These are phyloP conservation scores for Nemania sp. DNA, from an alignment of 2,329 filamentous ascomycete genomes.

Conservation along the genomic window DNA sequence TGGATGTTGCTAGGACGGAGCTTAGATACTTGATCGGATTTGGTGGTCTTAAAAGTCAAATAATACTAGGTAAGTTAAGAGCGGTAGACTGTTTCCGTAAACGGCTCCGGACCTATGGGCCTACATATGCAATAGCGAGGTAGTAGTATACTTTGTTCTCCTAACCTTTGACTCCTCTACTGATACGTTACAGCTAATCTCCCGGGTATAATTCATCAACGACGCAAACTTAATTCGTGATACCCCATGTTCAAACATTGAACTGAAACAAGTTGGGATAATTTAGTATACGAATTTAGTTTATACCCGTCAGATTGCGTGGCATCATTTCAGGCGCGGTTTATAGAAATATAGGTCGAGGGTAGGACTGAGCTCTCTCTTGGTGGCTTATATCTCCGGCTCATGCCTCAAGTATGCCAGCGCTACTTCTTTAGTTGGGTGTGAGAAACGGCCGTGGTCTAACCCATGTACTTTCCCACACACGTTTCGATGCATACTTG, in stretches of 20 bases:
- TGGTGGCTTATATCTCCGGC: slow-evolving; percentile 1
- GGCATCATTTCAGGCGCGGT: background rate
- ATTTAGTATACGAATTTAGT: background rate
- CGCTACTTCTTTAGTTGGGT: slow-evolving; percentile 1
- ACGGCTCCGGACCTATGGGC: background rate
- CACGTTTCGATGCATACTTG: background rate
- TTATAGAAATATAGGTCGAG: background rate
- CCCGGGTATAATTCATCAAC: background rate
- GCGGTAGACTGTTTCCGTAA: background rate
- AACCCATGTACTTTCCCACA: slow-evolving; percentile 2
- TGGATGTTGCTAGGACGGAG: background rate
- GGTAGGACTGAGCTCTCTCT: slow-evolving; percentile 8
- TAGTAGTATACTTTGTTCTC: background rate
- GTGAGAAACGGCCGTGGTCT: slow-evolving; percentile 1
- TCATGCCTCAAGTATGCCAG: slow-evolving; percentile 15
- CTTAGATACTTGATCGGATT: background rate
- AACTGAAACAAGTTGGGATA: background rate
- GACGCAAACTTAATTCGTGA: background rate
- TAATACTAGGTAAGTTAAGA: background rate
- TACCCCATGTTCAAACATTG: background rate
- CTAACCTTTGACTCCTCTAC: background rate
- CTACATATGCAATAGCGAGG: too few species aligned
- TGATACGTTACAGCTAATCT: background rate
- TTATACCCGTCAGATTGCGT: slow-evolving; percentile 3
- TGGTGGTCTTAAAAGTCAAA: background rate